Conservation (phyloP, 352 stramenopile genomes). For the Pythium scleroteichum region DNA sequence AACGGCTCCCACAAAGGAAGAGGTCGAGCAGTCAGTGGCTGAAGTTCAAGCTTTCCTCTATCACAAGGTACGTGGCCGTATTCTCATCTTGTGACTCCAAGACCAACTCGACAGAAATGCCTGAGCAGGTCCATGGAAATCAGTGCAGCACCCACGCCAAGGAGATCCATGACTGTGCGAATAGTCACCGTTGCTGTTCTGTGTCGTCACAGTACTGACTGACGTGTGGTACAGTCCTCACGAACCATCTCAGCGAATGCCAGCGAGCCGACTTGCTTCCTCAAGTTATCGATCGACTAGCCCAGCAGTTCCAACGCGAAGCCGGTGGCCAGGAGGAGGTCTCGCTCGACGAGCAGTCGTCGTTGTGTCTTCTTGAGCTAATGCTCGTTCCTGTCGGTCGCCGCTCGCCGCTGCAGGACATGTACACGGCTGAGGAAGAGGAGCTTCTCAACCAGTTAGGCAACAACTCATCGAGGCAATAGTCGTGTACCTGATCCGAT, state of each 20-base stretch:
- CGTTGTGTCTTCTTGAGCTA: constrained; percentile 67
- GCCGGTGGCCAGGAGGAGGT: constrained; percentile 36
- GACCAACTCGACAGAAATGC: background rate
- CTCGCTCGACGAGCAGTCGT: constrained; percentile 65
- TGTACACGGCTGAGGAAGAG: constrained; percentile 79
- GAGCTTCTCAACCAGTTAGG: constrained; percentile 63
- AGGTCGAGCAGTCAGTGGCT: background rate
- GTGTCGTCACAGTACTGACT: background rate
- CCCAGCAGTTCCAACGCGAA: constrained; percentile 40
- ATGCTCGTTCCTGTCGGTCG: constrained; percentile 54
- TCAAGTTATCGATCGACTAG: constrained; percentile 39
- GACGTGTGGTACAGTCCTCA: background rate
- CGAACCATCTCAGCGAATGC: constrained; percentile 35
- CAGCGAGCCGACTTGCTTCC: constrained; percentile 41
- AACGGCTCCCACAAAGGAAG: background rate
- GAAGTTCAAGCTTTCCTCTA: constrained; percentile 16
- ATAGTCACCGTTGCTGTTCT: background rate
- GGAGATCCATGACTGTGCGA: constrained; percentile 61
- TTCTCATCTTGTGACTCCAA: background rate
- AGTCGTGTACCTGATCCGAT: no score
- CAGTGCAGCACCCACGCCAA: constrained; percentile 50
- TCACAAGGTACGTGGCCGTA: constrained; percentile 5
- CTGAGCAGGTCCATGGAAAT: constrained; percentile 46
- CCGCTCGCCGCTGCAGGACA: constrained; percentile 65
- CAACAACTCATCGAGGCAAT: no score